Evolutionary conservation across 164 flowering plant genomes (phyloP).

Genomic region (Vitis vinifera): ASM3070453v1 NC_081819.1:17317001-17317500

Average conservation of each 20-base stretch:
- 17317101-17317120: slow-evolving; percentile 5
- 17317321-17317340: slow-evolving; percentile 27
- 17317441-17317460: slow-evolving; percentile 60
- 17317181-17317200: slow-evolving; percentile 58
- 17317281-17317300: slow-evolving; percentile 13
- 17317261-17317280: slow-evolving; percentile 38
- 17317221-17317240: slow-evolving; percentile 54
- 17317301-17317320: not conserved
- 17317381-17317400: slow-evolving; percentile 54
- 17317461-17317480: slow-evolving; percentile 70
- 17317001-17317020: too few relatives aligned
- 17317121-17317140: slow-evolving; percentile 37
- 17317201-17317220: slow-evolving; percentile 68
- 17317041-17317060: too few relatives aligned
- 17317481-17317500: slow-evolving; percentile 35
- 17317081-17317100: too few relatives aligned
- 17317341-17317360: slow-evolving; percentile 48
- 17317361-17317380: slow-evolving; percentile 55
- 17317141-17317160: slow-evolving; percentile 42
- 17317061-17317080: too few relatives aligned
- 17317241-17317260: slow-evolving; percentile 55
- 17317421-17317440: slow-evolving; percentile 7
- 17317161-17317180: slow-evolving; percentile 43
- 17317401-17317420: slow-evolving; percentile 55
- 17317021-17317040: too few relatives aligned